Conservation (phyloP, 306 rosid species). For the Gleditsia sinensis region DNA sequence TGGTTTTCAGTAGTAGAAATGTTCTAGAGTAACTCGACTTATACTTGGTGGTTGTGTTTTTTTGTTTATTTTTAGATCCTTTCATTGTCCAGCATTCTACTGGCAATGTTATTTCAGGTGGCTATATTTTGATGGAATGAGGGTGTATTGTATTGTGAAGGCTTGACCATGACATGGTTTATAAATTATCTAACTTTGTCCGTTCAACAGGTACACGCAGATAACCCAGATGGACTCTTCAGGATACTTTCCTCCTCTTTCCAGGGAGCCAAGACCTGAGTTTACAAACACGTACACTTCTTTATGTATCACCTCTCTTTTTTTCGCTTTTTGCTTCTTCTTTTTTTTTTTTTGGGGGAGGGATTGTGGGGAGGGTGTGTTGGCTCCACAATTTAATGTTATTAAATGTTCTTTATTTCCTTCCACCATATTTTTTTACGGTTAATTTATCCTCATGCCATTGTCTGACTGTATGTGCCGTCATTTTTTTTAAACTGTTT, state of each 20-base stretch:
- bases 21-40: neutral
- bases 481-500: no score
- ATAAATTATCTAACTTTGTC: conserved; percentile 19
- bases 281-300: neutral
- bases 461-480: no score
- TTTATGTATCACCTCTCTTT: no score
- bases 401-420: no score
- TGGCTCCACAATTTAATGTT: no score
- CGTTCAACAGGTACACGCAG: conserved; percentile 79
- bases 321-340: no score
- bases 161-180: conserved; percentile 15
- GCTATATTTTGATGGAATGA: neutral
- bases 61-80: conserved; percentile 1
- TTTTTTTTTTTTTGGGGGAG: neutral
- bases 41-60: conserved; percentile 4
- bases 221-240: conserved; percentile 95
- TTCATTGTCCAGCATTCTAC: neutral
- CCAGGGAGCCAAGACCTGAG: conserved; percentile 47
- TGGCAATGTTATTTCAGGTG: neutral
- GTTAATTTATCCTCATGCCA: no score
- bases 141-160: conserved; percentile 12
- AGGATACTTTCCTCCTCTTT: conserved; percentile 87
- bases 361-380: no score
- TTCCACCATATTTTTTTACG: no score
- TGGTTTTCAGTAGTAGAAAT: neutral